These are phyloP conservation scores for Monilinia fructicola DNA, from an alignment of 2,329 filamentous ascomycete genomes.

Conservation along the genomic window DNA sequence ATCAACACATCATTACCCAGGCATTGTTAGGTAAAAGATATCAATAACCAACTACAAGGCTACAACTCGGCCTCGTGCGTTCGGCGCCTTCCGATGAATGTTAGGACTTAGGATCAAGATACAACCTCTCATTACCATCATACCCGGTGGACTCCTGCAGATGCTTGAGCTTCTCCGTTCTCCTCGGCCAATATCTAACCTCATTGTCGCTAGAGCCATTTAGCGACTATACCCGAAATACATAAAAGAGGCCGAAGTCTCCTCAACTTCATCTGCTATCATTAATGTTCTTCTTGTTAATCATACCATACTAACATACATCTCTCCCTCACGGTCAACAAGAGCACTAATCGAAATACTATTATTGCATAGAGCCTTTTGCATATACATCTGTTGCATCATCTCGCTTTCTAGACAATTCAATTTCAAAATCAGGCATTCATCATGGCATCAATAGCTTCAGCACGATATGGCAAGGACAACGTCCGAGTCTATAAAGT, in stretches of 20 bases:
- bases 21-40: conserved; percentile 20
- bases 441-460: conserved; percentile 56
- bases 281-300: conserved; percentile 19
- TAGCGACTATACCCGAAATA: background rate
- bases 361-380: background rate
- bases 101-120: background rate
- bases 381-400: background rate
- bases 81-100: conserved; percentile 23
- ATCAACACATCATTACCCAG: no score
- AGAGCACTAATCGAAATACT: background rate
- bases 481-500: conserved; percentile 98
- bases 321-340: background rate
- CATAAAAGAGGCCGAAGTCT: conserved; percentile 15
- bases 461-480: conserved; percentile 87
- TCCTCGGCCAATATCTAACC: conserved; percentile 7
- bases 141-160: conserved; percentile 18
- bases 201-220: conserved; percentile 12
- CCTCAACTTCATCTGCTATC: conserved; percentile 12
- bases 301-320: conserved; percentile 13
- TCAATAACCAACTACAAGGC: conserved; percentile 13
- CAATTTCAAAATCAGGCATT: background rate
- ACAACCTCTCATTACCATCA: conserved; percentile 1
- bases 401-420: background rate
- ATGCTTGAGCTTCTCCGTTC: conserved; percentile 18
- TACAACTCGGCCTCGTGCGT: conserved; percentile 18